These are phyloP conservation scores for Malus fusca DNA, from an alignment of 306 rosid species.

Conservation along the genomic window DNA sequence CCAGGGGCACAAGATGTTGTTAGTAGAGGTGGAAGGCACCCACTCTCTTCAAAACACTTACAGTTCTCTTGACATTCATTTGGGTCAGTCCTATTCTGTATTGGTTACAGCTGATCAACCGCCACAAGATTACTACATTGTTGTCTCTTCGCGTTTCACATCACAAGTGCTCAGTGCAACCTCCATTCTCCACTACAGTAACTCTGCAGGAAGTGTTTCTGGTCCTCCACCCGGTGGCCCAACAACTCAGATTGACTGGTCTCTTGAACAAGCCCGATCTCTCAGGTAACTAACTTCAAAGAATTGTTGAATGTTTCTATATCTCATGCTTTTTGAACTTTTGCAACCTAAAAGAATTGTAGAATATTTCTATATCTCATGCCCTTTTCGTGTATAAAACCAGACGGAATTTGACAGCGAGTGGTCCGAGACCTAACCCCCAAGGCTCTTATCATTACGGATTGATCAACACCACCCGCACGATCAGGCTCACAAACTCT, in stretches of 20 bases:
- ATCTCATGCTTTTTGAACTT: too few relatives aligned
- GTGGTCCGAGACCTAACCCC: slow-evolving; percentile 94
- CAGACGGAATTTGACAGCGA: slow-evolving; percentile 83
- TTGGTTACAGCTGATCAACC: slow-evolving; percentile 81
- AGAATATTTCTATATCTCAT: neutral
- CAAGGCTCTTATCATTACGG: slow-evolving; percentile 93
- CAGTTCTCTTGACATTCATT: slow-evolving; percentile 72
- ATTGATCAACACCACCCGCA: slow-evolving; percentile 57
- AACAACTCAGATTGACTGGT: slow-evolving; percentile 64
- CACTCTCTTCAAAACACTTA: slow-evolving; percentile 73
- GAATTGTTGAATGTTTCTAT: too few relatives aligned
- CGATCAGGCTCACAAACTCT: slow-evolving; percentile 59
- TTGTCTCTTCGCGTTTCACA: slow-evolving; percentile 62
- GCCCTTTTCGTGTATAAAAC: neutral
- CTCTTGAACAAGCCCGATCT: slow-evolving; percentile 74
- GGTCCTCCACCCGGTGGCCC: slow-evolving; percentile 73
- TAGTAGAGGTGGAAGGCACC: slow-evolving; percentile 89
- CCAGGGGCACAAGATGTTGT: slow-evolving; percentile 69
- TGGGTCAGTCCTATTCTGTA: slow-evolving; percentile 75
- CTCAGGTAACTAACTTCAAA: slow-evolving; percentile 38
- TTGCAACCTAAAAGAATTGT: neutral
- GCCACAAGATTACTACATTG: slow-evolving; percentile 60
- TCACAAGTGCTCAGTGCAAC: slow-evolving; percentile 49
- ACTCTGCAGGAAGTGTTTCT: slow-evolving; percentile 48
- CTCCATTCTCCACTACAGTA: slow-evolving; percentile 59